phyloP scores from a whole-genome alignment of 805 yeast genomes.

The Saccharomyces paradoxus region DNA sequence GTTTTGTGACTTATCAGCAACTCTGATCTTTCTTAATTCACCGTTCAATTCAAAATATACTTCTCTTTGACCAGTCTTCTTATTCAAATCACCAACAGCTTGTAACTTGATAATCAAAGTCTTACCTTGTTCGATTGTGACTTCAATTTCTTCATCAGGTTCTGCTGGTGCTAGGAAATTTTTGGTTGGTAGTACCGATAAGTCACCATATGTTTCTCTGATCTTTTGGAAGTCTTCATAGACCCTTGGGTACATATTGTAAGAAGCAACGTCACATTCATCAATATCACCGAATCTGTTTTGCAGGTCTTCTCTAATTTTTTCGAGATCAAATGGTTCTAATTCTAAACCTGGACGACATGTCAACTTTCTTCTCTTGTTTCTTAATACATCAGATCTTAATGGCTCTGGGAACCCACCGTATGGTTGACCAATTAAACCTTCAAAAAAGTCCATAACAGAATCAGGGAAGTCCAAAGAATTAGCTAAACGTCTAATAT shows the following conservation, averaged over 20 bases:
- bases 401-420: constrained; percentile 99
- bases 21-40: constrained; percentile 92
- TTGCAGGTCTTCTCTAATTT: constrained; percentile 63
- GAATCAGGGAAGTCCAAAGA: constrained; percentile 98
- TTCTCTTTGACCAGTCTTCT: constrained; percentile 84
- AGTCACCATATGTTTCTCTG: constrained; percentile 76
- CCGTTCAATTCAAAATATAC: constrained; percentile 97
- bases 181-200: constrained; percentile 88
- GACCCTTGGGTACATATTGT: constrained; percentile 97
- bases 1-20: constrained; percentile 80
- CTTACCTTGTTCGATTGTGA: constrained; percentile 92
- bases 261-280: constrained; percentile 89
- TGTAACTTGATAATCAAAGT: constrained; percentile 80
- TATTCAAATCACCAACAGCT: constrained; percentile 85
- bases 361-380: constrained; percentile 85
- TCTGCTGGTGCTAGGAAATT: constrained; percentile 81
- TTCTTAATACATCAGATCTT: constrained; percentile 81
- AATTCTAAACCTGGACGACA: constrained; percentile 88
- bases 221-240: constrained; percentile 77
- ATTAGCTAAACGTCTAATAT: constrained; percentile 77
- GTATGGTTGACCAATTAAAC: constrained; percentile 97
- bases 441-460: constrained; percentile 96
- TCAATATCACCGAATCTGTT: constrained; percentile 72
- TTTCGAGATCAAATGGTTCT: constrained; percentile 71
- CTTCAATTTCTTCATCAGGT: constrained; percentile 79